A percentile compares a stretch with the other conserved stretches of the same genome.
phyloP scores from a whole-genome alignment of 1,139 yeast species.

The Pichia sp. region DNA sequence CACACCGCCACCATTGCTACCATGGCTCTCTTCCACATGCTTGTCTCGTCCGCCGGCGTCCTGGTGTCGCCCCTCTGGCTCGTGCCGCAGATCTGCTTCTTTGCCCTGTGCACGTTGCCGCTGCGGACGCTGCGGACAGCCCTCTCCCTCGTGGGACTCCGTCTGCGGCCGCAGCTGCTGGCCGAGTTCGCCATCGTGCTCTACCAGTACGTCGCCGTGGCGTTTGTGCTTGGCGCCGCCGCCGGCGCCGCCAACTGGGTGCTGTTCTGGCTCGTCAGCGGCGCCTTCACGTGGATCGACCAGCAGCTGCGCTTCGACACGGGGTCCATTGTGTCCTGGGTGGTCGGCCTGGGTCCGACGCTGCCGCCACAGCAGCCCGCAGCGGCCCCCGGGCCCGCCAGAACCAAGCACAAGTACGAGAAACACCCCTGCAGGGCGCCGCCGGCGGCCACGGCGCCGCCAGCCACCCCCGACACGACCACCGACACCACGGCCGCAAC shows the following conservation, averaged over 20 bases:
- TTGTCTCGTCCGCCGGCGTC: background rate
- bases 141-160: conserved; percentile 1
- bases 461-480: too few species aligned
- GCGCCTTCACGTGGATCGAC: conserved; percentile 1
- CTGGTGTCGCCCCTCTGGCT: conserved; percentile 2
- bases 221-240: conserved; percentile 17
- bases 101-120: conserved; percentile 9
- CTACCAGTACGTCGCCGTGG: conserved; percentile 19
- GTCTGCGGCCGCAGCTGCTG: background rate
- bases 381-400: too few species aligned
- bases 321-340: background rate
- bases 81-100: conserved; percentile 6
- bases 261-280: conserved; percentile 2
- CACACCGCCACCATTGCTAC: background rate
- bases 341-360: background rate
- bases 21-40: background rate
- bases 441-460: too few species aligned
- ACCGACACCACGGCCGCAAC: too few species aligned
- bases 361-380: too few species aligned
- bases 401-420: too few species aligned
- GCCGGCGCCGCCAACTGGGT: conserved; percentile 13
- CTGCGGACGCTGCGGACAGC: background rate
- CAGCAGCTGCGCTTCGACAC: background rate
- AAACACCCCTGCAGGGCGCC: too few species aligned
- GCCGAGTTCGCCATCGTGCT: conserved; percentile 11